Evolutionary conservation across 148 eudicot genomes (phyloP), one percentile per base, ranked within the genome.

Genomic region (Rhododendron griersonianum): DNA sequence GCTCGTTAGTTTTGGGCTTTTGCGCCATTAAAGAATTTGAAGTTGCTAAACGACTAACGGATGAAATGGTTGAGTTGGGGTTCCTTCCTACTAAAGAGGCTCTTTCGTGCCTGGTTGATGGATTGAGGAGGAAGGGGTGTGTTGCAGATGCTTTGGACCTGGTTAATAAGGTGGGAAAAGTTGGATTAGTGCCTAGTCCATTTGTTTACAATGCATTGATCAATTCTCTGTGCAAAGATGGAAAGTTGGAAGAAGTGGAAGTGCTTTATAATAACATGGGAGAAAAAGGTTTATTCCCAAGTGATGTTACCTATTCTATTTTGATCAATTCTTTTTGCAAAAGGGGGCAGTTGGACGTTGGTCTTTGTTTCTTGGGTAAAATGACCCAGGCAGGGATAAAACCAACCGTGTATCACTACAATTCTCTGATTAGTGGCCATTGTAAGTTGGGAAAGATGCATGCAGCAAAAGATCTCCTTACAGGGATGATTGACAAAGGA

Each of bases 1-100:
- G 98, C 84, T 90, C 98, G 0, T 89, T 96, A 85, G 85, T 95
- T 86, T 87, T 92, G 50, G 98, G 98, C 35, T 88, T 93, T 39
- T 91, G 98, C 74, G 90, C 86, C 55, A 90, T 86, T n/a, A 89
- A 85, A 69, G 93, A 91, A 80, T 91, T 90, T 89, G 91, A 65
- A 55, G 77, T 59, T 21, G 98, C 91, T 9, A 73, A 85, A 67
- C 89, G 19, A n/a, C 84, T 92, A 71, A 87, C 86, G 71, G 87
- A 85, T 77, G 98, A 96, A 83, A 96, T 96, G 98, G 69, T 93
- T 45, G 91, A 88, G 69, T 80, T 86, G 69, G 96, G 96, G 67
- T 88, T 93, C 85, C 85, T 86, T 85, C 98, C 98, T 15, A 93
- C 88, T 85, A 92, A 89, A 86, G 95, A 91, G 75, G 95, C 92